These are phyloP conservation scores for Plasmopara viticola DNA, from an alignment of 352 stramenopile genomes.

Conservation along the genomic window DNA sequence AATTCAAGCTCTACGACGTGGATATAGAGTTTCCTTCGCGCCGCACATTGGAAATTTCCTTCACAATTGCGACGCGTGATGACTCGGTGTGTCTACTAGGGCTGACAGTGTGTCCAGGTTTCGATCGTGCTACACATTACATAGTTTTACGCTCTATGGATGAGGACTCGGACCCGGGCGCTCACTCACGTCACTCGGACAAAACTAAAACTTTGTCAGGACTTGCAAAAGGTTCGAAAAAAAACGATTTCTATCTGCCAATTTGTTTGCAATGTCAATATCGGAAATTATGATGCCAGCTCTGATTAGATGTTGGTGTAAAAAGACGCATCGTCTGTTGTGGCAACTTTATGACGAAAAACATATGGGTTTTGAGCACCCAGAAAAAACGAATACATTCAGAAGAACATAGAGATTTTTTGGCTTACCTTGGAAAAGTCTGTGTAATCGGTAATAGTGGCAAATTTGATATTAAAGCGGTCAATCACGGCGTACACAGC, in stretches of 20 bases:
- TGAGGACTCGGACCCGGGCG: conserved; percentile 7
- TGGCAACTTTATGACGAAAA: conserved; percentile 38
- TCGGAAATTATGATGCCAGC: conserved; percentile 12
- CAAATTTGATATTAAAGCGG: conserved; percentile 11
- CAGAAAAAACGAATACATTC: conserved; percentile 12
- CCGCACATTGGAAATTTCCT: conserved; percentile 33
- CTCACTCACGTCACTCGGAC: conserved; percentile 3
- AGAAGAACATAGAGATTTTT: conserved; percentile 21
- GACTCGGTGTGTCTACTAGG: conserved; percentile 30
- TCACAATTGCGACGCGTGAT: conserved; percentile 24
- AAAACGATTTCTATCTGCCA: conserved; percentile 35
- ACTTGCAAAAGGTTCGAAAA: conserved; percentile 20
- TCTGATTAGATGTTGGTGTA: conserved; percentile 26
- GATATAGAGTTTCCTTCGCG: conserved; percentile 35
- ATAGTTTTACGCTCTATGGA: conserved; percentile 34
- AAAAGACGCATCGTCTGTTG: conserved; percentile 35
- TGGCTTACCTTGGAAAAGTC: conserved; percentile 31
- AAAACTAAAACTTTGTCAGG: conserved; percentile 21
- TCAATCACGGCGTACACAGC: conserved; percentile 15
- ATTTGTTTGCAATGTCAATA: conserved; percentile 22
- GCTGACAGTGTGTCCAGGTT: conserved; percentile 32
- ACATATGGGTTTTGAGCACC: conserved; percentile 35
- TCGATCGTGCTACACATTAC: conserved; percentile 35
- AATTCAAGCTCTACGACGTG: conserved; percentile 39
- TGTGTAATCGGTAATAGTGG: conserved; percentile 21